These are phyloP conservation scores for Suillus variegatus DNA, from an alignment of 768 basidiomycete genomes.

Conservation along the genomic window DNA sequence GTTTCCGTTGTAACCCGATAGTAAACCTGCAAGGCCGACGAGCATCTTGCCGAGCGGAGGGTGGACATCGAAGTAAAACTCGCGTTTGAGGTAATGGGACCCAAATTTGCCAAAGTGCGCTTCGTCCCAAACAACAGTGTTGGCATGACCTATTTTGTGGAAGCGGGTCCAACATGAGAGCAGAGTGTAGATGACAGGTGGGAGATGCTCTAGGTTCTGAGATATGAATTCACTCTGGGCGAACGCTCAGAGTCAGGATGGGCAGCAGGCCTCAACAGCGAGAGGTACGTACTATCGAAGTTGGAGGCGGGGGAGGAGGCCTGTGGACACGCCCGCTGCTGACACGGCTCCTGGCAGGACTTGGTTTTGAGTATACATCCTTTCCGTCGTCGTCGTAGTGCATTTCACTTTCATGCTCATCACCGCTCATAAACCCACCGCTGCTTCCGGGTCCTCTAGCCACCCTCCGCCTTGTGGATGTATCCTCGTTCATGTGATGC, in stretches of 20 bases:
- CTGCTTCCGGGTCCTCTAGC: slow-evolving; percentile 36
- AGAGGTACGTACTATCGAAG: slow-evolving; percentile 52
- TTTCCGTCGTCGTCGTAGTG: slow-evolving; percentile 66
- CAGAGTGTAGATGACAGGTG: slow-evolving; percentile 85
- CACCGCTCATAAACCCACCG: slow-evolving; percentile 29
- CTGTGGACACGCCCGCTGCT: slow-evolving; percentile 65
- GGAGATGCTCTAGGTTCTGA: slow-evolving; percentile 79
- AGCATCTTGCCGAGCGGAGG: slow-evolving; percentile 99
- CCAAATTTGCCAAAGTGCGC: slow-evolving; percentile 99
- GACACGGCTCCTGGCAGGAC: slow-evolving; percentile 39
- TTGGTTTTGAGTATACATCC: slow-evolving; percentile 57
- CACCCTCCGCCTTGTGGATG: slow-evolving; percentile 47
- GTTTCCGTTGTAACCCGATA: slow-evolving; percentile 88
- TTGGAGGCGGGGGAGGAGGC: slow-evolving; percentile 62
- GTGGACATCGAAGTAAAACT: slow-evolving; percentile 99
- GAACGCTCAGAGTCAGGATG: slow-evolving; percentile 9
- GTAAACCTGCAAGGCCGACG: slow-evolving; percentile 88
- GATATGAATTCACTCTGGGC: slow-evolving; percentile 69
- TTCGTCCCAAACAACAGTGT: slow-evolving; percentile 96
- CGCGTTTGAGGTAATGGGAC: slow-evolving; percentile 95
- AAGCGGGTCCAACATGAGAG: slow-evolving; percentile 95
- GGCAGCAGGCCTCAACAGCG: slow-evolving; percentile 6
- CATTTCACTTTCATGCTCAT: slow-evolving; percentile 28
- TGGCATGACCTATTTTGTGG: slow-evolving; percentile 86
- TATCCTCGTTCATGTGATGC: slow-evolving; percentile 55